Evolutionary conservation across 805 yeast genomes (phyloP).

Genomic region (Kuraishia cidri): DNA sequence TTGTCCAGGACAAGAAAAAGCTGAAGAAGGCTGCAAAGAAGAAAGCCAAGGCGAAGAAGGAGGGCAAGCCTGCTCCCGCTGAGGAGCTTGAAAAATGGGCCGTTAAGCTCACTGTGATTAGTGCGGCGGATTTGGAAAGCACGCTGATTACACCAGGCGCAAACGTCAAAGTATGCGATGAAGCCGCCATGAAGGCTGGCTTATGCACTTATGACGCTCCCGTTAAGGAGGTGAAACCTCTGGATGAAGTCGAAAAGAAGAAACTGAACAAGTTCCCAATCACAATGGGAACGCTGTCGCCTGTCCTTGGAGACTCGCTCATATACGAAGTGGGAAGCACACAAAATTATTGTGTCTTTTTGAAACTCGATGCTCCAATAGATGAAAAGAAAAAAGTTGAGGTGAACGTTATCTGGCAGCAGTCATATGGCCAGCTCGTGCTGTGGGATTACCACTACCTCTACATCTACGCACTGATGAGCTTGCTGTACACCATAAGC

Average conservation of each 20-base stretch:
- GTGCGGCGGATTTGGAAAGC: constrained; percentile 14
- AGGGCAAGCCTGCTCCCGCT: constrained; percentile 1
- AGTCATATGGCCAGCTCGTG: constrained; percentile 18
- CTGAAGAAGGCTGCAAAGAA: background rate
- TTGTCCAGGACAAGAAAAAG: constrained; percentile 5
- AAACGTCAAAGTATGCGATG: constrained; percentile 20
- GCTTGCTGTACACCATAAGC: constrained; percentile 10
- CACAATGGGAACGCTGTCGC: constrained; percentile 1
- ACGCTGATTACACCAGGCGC: constrained; percentile 8
- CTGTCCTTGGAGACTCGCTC: constrained; percentile 4
- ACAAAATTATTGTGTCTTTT: constrained; percentile 17
- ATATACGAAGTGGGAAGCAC: constrained; percentile 10
- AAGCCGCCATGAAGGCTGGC: constrained; percentile 11
- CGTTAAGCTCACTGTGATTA: constrained; percentile 13
- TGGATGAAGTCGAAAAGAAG: too few species aligned
- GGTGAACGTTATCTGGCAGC: constrained; percentile 20
- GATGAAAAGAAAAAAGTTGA: constrained; percentile 6
- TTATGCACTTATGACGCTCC: constrained; percentile 12
- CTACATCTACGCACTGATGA: constrained; percentile 12
- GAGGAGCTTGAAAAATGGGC: constrained; percentile 4
- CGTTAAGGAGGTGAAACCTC: background rate
- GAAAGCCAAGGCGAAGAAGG: background rate
- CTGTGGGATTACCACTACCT: constrained; percentile 17
- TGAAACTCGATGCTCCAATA: constrained; percentile 9
- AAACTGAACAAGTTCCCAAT: constrained; percentile 9